Conservation (phyloP, 2,329 filamentous ascomycete genomes). For the Verticillium zaregamsianum region DNA sequence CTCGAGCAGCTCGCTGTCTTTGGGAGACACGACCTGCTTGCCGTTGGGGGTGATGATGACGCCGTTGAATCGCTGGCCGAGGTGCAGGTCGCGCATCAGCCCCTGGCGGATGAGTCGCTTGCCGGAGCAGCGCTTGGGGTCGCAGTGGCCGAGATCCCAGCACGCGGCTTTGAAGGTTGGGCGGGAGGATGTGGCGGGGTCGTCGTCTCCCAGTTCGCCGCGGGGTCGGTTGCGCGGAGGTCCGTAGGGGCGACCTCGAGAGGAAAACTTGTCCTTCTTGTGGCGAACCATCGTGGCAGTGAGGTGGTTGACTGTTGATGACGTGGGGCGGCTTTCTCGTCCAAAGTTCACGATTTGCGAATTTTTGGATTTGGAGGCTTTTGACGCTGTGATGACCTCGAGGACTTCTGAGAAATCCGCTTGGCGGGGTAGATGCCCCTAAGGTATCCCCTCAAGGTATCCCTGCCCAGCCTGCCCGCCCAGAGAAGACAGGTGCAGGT, state of each 20-base stretch:
- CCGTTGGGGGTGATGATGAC: constrained; percentile 95
- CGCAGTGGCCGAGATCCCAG: constrained; percentile 97
- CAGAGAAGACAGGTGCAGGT: not conserved
- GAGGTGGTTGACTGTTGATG: not conserved
- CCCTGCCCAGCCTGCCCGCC: no score
- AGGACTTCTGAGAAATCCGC: not conserved
- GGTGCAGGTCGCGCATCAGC: constrained; percentile 85
- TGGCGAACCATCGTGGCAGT: constrained; percentile 73
- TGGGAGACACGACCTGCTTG: constrained; percentile 77
- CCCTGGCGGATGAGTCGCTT: constrained; percentile 91
- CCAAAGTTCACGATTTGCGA: not conserved
- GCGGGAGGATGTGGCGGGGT: constrained; percentile 23
- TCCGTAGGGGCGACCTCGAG: constrained; percentile 65
- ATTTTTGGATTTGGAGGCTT: not conserved
- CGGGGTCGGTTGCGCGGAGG: constrained; percentile 51
- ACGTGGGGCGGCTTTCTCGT: not conserved
- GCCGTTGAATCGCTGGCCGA: constrained; percentile 87
- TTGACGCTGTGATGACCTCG: not conserved
- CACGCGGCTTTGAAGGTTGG: constrained; percentile 85
- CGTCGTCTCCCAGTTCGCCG: constrained; percentile 24
- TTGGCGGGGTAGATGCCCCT: not conserved
- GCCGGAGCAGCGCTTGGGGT: constrained; percentile 92
- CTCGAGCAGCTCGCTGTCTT: constrained; percentile 76
- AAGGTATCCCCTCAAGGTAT: no score
- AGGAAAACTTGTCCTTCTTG: constrained; percentile 80